Conservation (phyloP, 768 basidiomycete species). For the Gelatoporia subvermispora region DNA sequence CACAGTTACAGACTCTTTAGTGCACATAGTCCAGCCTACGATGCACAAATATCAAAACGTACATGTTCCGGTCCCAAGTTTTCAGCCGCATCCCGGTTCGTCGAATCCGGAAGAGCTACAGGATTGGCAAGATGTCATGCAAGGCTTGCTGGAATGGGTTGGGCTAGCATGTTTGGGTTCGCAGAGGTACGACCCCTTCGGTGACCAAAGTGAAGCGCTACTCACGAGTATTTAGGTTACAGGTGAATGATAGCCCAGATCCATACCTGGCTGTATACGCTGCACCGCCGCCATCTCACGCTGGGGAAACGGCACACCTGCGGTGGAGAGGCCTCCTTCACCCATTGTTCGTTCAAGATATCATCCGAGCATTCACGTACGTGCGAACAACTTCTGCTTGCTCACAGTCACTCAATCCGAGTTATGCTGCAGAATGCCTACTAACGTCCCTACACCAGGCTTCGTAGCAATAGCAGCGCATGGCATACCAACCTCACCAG, state of each 20-base stretch:
- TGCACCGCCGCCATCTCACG: slow-evolving; percentile 38
- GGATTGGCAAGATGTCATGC: slow-evolving; percentile 44
- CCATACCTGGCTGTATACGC: slow-evolving; percentile 68
- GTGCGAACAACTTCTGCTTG: slow-evolving; percentile 11
- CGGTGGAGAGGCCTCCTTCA: slow-evolving; percentile 59
- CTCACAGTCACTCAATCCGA: neutral
- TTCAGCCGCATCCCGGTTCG: slow-evolving; percentile 26
- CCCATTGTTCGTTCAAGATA: slow-evolving; percentile 44
- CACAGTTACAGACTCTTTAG: neutral
- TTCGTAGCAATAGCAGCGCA: slow-evolving; percentile 46
- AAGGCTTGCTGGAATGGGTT: slow-evolving; percentile 63
- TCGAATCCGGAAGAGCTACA: slow-evolving; percentile 35
- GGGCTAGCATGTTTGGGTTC: slow-evolving; percentile 66
- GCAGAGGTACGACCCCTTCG: slow-evolving; percentile 58
- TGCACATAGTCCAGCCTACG: slow-evolving; percentile 18
- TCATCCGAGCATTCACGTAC: slow-evolving; percentile 44
- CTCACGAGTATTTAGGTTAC: slow-evolving; percentile 53
- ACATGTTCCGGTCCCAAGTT: slow-evolving; percentile 34
- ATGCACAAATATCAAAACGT: slow-evolving; percentile 29
- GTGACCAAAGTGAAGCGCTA: neutral
- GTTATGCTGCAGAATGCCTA: neutral
- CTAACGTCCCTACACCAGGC: slow-evolving; percentile 6
- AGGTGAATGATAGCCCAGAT: slow-evolving; percentile 59
- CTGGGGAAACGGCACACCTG: slow-evolving; percentile 48
- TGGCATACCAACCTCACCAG: slow-evolving; percentile 40